These are phyloP conservation scores for Penicillium sp. DNA, from an alignment of 2,329 filamentous ascomycete species.

Conservation along the genomic window DNA sequence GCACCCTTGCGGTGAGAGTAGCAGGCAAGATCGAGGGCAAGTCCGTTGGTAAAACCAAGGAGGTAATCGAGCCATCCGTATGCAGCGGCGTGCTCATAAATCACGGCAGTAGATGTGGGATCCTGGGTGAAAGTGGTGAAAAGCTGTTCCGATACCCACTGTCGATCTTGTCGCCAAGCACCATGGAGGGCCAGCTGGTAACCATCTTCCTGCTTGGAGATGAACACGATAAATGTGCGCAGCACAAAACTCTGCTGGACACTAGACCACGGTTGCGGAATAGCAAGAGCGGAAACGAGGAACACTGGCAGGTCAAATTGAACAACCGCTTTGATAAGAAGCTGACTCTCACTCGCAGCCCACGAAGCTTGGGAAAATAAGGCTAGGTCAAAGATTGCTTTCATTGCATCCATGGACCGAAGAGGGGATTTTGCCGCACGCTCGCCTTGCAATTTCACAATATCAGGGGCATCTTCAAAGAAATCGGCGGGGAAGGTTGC, in stretches of 20 bases:
- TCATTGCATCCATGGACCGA: conserved; percentile 81
- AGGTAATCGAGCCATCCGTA: conserved; percentile 83
- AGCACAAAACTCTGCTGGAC: conserved; percentile 51
- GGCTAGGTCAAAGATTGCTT: conserved; percentile 62
- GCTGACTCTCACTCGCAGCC: conserved; percentile 54
- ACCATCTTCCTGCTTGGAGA: conserved; percentile 73
- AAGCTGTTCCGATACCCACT: conserved; percentile 79
- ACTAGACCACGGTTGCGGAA: conserved; percentile 51
- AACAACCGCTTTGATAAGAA: conserved; percentile 61
- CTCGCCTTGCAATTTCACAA: conserved; percentile 60
- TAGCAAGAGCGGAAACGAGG: conserved; percentile 49
- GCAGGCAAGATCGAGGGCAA: conserved; percentile 83
- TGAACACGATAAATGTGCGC: conserved; percentile 71
- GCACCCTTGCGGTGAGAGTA: conserved; percentile 76
- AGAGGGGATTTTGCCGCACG: conserved; percentile 79
- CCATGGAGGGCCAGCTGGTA: conserved; percentile 89
- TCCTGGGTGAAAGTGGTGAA: conserved; percentile 72
- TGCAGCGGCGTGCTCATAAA: conserved; percentile 76
- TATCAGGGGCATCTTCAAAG: conserved; percentile 60
- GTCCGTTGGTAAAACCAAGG: conserved; percentile 73
- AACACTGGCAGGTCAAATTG: conserved; percentile 54
- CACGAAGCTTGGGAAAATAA: conserved; percentile 59
- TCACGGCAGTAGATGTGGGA: conserved; percentile 64
- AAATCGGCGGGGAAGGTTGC: conserved; percentile 69
- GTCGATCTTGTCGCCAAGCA: conserved; percentile 84